Evolutionary conservation across 2,329 filamentous ascomycete genomes (phyloP).

Genomic region (Stachybotrys echinatus): DNA sequence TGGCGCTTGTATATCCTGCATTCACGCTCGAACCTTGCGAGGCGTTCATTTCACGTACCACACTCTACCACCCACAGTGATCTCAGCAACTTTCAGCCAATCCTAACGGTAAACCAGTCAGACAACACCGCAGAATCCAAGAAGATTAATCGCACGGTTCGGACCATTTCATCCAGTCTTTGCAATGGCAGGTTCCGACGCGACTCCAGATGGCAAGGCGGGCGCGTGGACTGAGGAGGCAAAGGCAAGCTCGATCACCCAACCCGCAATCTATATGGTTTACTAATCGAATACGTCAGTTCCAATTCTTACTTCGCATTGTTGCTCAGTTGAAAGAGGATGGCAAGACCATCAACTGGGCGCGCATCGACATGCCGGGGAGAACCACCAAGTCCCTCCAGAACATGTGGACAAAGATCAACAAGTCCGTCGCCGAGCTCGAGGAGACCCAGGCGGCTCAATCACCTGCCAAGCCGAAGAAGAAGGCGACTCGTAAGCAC

Average conservation of each 20-base stretch:
- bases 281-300: constrained; percentile 12
- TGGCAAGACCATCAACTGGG: constrained; percentile 29
- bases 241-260: constrained; percentile 17
- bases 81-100: too few species aligned
- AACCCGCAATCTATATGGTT: background rate
- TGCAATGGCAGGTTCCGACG: constrained; percentile 17
- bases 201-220: constrained; percentile 11
- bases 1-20: too few species aligned
- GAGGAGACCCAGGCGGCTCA: constrained; percentile 14
- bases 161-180: background rate
- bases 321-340: constrained; percentile 25
- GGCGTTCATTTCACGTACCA: too few species aligned
- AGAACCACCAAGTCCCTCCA: constrained; percentile 32
- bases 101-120: too few species aligned
- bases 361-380: constrained; percentile 25
- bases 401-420: constrained; percentile 30
- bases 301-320: constrained; percentile 29
- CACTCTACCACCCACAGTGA: too few species aligned
- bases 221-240: constrained; percentile 30
- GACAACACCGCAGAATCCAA: too few species aligned
- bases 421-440: constrained; percentile 28
- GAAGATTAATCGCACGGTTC: too few species aligned
- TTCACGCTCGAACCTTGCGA: too few species aligned
- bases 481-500: constrained; percentile 17
- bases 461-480: constrained; percentile 7